Conservation (phyloP, 2,329 filamentous ascomycete species). For the Fusarium chlamydosporum region DNA sequence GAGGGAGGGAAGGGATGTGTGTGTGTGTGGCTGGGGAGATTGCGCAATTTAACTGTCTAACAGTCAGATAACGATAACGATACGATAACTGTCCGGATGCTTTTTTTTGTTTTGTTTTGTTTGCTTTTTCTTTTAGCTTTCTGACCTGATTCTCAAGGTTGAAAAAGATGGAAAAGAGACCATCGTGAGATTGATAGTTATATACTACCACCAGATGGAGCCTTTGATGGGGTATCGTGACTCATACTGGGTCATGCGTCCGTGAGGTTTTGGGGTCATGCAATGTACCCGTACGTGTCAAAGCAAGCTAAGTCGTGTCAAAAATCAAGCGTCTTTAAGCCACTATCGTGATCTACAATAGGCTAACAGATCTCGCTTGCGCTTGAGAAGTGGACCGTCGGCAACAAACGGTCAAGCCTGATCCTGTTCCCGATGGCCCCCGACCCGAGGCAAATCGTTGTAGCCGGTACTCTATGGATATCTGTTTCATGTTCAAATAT, state of each 20-base stretch:
- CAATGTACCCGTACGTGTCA: slow-evolving; percentile 27
- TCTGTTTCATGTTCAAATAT: slow-evolving; percentile 9
- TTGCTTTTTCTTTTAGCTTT: slow-evolving; percentile 8
- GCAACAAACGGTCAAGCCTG: slow-evolving; percentile 16
- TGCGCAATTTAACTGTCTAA: slow-evolving; percentile 34
- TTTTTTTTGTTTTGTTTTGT: not conserved
- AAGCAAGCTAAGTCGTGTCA: slow-evolving; percentile 14
- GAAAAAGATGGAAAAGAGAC: not conserved
- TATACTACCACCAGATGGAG: slow-evolving; percentile 13
- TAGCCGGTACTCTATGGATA: not conserved
- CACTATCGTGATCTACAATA: slow-evolving; percentile 27
- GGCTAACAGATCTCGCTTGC: slow-evolving; percentile 24
- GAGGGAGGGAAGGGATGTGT: not conserved
- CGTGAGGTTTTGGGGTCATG: slow-evolving; percentile 25
- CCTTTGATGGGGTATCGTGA: slow-evolving; percentile 17
- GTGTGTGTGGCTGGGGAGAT: slow-evolving; percentile 32
- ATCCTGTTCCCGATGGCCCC: not conserved
- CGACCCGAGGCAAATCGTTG: slow-evolving; percentile 8
- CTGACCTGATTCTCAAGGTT: slow-evolving; percentile 10
- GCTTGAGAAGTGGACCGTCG: slow-evolving; percentile 3
- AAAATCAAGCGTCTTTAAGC: slow-evolving; percentile 6
- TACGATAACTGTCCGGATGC: slow-evolving; percentile 12
- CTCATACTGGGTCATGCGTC: slow-evolving; percentile 30
- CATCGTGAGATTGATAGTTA: slow-evolving; percentile 8
- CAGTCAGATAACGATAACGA: slow-evolving; percentile 4